A percentile compares a stretch with the other conserved stretches of the same genome.
Conservation (phyloP, 306 rosid species). For the Rubus parviflorus region DNA sequence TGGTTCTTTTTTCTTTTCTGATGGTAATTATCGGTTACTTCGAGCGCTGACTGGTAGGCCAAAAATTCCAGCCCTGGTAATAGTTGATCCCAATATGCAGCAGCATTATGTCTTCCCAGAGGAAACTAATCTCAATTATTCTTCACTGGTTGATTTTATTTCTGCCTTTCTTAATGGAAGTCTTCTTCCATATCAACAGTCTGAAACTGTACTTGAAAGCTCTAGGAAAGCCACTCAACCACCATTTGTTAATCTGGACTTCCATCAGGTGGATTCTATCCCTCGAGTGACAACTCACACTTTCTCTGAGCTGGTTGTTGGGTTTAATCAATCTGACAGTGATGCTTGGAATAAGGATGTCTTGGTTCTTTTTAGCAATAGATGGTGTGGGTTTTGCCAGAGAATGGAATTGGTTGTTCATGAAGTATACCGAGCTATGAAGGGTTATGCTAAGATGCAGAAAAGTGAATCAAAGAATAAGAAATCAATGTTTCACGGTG, state of each 20-base stretch:
- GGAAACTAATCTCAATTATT: conserved; percentile 46
- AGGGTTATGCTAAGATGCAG: conserved; percentile 45
- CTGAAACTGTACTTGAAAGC: conserved; percentile 45
- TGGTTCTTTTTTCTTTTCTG: conserved; percentile 86
- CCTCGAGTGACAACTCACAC: conserved; percentile 65
- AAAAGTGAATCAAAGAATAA: conserved; percentile 45
- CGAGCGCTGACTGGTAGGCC: conserved; percentile 62
- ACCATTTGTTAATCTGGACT: conserved; percentile 88
- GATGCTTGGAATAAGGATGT: conserved; percentile 74
- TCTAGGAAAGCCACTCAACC: conserved; percentile 63
- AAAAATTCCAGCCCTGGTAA: conserved; percentile 65
- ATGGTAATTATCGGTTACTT: conserved; percentile 73
- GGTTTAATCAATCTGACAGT: conserved; percentile 60
- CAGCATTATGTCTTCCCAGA: conserved; percentile 68
- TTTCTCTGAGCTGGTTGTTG: conserved; percentile 68
- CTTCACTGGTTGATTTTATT: conserved; percentile 60
- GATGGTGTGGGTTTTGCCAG: conserved; percentile 93
- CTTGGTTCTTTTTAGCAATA: conserved; percentile 85
- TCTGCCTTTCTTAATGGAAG: conserved; percentile 63
- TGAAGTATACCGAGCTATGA: conserved; percentile 74
- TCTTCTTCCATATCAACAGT: conserved; percentile 64
- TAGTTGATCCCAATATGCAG: conserved; percentile 75
- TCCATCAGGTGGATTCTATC: conserved; percentile 81
- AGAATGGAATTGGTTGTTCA: conserved; percentile 83
- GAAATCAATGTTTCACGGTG: conserved; percentile 36